A percentile compares a stretch with the other conserved stretches of the same genome.
These are phyloP conservation scores for Backusella sp. DNA, from an alignment of 192 early-diverging fungal genomes.

Conservation along the genomic window DNA sequence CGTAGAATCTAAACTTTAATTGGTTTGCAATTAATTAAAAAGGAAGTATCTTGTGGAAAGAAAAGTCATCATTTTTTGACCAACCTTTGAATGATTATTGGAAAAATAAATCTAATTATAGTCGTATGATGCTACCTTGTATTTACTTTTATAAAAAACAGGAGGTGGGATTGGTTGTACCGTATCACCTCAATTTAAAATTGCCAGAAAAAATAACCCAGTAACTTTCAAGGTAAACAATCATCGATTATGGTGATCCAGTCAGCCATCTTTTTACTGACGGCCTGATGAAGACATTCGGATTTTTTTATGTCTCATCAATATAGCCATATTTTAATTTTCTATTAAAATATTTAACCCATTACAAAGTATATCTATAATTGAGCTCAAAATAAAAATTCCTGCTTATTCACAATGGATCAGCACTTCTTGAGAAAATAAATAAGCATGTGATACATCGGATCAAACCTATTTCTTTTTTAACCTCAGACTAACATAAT, in stretches of 20 bases:
- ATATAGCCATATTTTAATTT: neutral
- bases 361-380: neutral
- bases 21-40: neutral
- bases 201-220: neutral
- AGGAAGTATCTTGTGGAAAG: slow-evolving; percentile 8
- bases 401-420: neutral
- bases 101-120: slow-evolving; percentile 7
- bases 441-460: slow-evolving; percentile 8
- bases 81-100: neutral
- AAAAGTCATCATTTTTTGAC: neutral
- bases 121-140: neutral
- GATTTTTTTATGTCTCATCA: neutral
- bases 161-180: neutral
- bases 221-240: neutral
- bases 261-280: neutral
- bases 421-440: neutral
- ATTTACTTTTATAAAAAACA: slow-evolving; percentile 4
- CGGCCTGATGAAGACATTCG: neutral
- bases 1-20: slow-evolving; percentile 6
- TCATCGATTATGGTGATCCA: neutral
- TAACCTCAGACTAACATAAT: neutral
- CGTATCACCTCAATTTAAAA: slow-evolving; percentile 2
- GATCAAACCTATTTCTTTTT: slow-evolving; percentile 4
- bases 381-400: neutral
- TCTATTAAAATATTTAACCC: neutral